These are phyloP conservation scores for Pilasporangium apinafurcum DNA, from an alignment of 352 stramenopile species.

Conservation along the genomic window DNA sequence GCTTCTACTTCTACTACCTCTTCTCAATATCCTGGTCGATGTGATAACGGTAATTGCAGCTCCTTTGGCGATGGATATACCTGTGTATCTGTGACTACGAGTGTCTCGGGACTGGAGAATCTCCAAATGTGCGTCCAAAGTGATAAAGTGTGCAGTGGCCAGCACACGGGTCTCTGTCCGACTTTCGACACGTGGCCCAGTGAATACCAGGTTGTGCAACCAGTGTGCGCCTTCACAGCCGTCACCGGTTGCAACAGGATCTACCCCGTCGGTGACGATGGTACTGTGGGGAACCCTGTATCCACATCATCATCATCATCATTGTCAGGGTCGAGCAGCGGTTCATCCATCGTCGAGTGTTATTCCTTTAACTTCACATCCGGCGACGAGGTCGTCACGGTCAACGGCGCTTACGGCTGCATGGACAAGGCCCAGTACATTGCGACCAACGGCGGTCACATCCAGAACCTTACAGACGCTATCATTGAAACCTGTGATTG, in stretches of 20 bases:
- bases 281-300: conserved; percentile 8
- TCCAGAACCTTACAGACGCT: conserved; percentile 55
- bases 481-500: conserved; percentile 47
- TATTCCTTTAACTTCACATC: conserved; percentile 59
- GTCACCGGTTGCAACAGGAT: conserved; percentile 60
- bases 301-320: conserved; percentile 13
- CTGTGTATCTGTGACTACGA: conserved; percentile 67
- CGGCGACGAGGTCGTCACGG: conserved; percentile 25
- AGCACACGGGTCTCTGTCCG: conserved; percentile 53
- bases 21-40: conserved; percentile 46
- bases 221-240: conserved; percentile 60
- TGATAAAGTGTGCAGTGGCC: conserved; percentile 46
- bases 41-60: conserved; percentile 60
- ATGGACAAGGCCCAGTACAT: conserved; percentile 63
- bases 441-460: conserved; percentile 39
- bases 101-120: conserved; percentile 39
- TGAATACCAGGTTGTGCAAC: conserved; percentile 62
- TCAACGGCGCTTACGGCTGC: conserved; percentile 78
- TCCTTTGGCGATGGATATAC: conserved; percentile 52
- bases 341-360: conserved; percentile 50
- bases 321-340: conserved; percentile 6
- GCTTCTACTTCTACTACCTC: conserved; percentile 20
- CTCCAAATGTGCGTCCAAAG: conserved; percentile 67
- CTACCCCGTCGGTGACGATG: conserved; percentile 25
- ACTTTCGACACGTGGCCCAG: conserved; percentile 70